Evolutionary conservation across 1,284 basidiomycete species (phyloP), one percentile per base, ranked within the genome.

Genomic region (Peniophora sp.): DNA sequence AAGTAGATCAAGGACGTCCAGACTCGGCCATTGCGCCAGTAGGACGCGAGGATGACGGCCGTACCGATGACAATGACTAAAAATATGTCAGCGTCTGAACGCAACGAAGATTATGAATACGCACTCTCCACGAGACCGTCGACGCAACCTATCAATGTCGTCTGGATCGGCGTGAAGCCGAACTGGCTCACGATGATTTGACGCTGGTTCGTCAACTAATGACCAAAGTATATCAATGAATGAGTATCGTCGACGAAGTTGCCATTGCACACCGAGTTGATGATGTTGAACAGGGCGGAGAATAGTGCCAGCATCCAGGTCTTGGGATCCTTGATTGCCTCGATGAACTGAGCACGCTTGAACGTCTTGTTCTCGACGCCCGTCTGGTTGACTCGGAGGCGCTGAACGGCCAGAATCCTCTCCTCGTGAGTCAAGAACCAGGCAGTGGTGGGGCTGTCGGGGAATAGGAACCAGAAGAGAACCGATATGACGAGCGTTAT

Each of bases 241-340:
- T 47, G 2, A 14, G 47, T 17, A 45, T 12, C 20, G 43, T 9
- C 17, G 23, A 16, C 3, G 22, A 34, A 34, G 11, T 16, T 6
- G 23, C 12, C 17, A 16, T 17, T 3, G 17, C 52, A 9, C 23
- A 54, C 53, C 34, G 53, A 85, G 63, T 85, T 87, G 3, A 84
- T 81, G 3, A 89, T 64, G 58, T 81, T 84, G 61, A 78, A 71
- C 52, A 86, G 63, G 1, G 75, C 76, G 3, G 82, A 75, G 63
- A 83, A 83, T 45, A 83, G 66, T 3, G 81, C 78, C 61, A 88
- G 87, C 44, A 82, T 67, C 80, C 81, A 85, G 1, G 81, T 84
- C 63, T 87, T 88, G 12, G 83, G 79, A 59, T 88, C 85, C 2
- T 58, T 55, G 0, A 89, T 63, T 0, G 83, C 78, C 61, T 89